A percentile compares a stretch with the other conserved stretches of the same genome.
Evolutionary conservation across 108 stramenopile species (phyloP).

Genomic region (Nannochloropsis gaditana): DNA sequence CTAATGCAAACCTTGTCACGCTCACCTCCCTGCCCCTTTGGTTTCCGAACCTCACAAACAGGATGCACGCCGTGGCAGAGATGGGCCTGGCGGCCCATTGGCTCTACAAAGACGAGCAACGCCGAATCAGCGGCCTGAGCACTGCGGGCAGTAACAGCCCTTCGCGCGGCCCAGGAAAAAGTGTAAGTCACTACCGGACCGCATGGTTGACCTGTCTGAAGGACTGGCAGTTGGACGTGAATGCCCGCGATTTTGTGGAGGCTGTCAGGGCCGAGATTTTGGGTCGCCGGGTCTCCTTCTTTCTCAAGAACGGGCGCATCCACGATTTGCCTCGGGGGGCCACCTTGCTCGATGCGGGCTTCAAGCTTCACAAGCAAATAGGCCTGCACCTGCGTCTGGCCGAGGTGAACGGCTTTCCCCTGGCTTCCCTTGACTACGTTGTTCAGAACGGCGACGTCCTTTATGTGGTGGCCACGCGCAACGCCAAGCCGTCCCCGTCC

Average conservation of each 20-base stretch:
- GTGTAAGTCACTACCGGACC: neutral
- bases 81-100: constrained; percentile 48
- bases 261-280: constrained; percentile 9
- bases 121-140: constrained; percentile 9
- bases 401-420: neutral
- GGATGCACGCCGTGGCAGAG: constrained; percentile 48
- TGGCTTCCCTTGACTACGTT: neutral
- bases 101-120: constrained; percentile 44
- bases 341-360: neutral
- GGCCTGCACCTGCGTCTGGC: neutral
- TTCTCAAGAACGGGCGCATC: constrained; percentile 20
- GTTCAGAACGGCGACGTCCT: neutral
- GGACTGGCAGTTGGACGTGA: constrained; percentile 4
- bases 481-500: neutral
- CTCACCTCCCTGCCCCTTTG: neutral
- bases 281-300: neutral
- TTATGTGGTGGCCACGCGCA: neutral
- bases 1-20: neutral
- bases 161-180: neutral
- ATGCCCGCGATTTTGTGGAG: neutral
- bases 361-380: constrained; percentile 20
- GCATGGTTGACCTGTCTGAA: neutral
- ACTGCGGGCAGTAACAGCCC: neutral
- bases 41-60: constrained; percentile 12
- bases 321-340: neutral